Percentiles rank a stretch among this genome's conserved stretches.
phyloP scores from a whole-genome alignment of 331 rosid genomes.

The Malus hybrid region DNA sequence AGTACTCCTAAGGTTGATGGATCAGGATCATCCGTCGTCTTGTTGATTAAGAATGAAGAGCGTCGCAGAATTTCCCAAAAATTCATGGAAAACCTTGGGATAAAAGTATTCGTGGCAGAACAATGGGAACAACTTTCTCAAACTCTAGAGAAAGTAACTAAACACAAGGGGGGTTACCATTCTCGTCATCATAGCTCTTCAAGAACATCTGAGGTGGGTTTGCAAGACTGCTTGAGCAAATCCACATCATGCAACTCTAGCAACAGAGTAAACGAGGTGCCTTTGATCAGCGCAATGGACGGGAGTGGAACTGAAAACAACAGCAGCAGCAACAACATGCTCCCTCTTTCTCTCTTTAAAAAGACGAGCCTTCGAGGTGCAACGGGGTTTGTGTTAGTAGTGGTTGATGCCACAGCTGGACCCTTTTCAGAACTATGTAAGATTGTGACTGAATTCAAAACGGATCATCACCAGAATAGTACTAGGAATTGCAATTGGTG shows the following conservation, averaged over 20 bases:
- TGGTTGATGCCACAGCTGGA: conserved; percentile 52
- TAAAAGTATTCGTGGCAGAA: conserved; percentile 40
- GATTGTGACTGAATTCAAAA: conserved; percentile 42
- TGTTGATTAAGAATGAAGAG: conserved; percentile 31
- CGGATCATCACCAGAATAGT: conserved; percentile 6
- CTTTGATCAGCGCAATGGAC: conserved; percentile 27
- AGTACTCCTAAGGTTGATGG: conserved; percentile 22
- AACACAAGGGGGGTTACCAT: conserved; percentile 22
- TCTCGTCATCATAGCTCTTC: conserved; percentile 24
- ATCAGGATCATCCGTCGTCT: conserved; percentile 55
- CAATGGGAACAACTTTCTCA: conserved; percentile 31
- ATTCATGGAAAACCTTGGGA: conserved; percentile 61
- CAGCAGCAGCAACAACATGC: conserved; percentile 16
- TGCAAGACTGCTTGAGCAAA: conserved; percentile 16
- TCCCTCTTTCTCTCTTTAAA: conserved; percentile 44
- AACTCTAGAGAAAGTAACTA: conserved; percentile 34
- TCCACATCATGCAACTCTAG: conserved; percentile 27
- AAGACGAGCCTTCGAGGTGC: conserved; percentile 18
- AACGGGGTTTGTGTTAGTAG: conserved; percentile 35
- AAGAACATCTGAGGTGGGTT: conserved; percentile 30
- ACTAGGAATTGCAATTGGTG: conserved; percentile 19
- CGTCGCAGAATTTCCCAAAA: conserved; percentile 25
- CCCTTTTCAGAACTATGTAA: conserved; percentile 30
- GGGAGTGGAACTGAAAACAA: conserved; percentile 23
- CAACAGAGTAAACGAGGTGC: conserved; percentile 13